Percentiles rank a stretch among this genome's conserved stretches.
Conservation (phyloP, 139 green algal species). For the Picochlorum sp. region DNA sequence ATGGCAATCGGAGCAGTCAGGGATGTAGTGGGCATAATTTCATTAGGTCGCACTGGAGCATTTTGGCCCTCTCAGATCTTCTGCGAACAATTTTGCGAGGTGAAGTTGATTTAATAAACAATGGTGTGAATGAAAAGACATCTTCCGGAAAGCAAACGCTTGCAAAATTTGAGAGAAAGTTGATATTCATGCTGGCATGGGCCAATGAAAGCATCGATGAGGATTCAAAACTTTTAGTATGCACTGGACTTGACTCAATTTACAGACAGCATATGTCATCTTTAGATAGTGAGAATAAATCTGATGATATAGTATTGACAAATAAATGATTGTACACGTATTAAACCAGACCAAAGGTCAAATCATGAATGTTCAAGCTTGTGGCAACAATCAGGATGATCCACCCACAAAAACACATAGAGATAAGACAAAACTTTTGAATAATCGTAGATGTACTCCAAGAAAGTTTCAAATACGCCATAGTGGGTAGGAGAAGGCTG, state of each 20-base stretch:
- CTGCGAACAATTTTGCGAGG: constrained; percentile 23
- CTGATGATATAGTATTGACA: no score
- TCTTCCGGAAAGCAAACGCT: background rate
- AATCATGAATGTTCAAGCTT: no score
- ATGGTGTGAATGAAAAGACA: background rate
- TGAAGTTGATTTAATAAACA: background rate
- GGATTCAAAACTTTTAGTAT: no score
- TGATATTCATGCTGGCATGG: constrained; percentile 51
- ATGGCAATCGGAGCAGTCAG: constrained; percentile 30
- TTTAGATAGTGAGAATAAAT: no score
- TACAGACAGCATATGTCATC: no score
- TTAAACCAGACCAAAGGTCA: no score
- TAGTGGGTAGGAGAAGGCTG: constrained; percentile 37
- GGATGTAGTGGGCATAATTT: constrained; percentile 36
- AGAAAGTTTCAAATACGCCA: constrained; percentile 30
- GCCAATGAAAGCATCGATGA: constrained; percentile 39
- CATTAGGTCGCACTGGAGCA: constrained; percentile 17
- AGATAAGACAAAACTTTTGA: no score
- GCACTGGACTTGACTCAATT: no score
- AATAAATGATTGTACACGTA: no score
- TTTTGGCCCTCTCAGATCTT: constrained; percentile 42
- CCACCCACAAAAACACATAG: no score
- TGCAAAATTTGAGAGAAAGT: constrained; percentile 32
- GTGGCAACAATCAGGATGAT: no score
- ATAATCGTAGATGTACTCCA: constrained; percentile 5